Evolutionary conservation across 371 early-diverging fungal species (phyloP).

Genomic region (Circinella umbellata): DNA sequence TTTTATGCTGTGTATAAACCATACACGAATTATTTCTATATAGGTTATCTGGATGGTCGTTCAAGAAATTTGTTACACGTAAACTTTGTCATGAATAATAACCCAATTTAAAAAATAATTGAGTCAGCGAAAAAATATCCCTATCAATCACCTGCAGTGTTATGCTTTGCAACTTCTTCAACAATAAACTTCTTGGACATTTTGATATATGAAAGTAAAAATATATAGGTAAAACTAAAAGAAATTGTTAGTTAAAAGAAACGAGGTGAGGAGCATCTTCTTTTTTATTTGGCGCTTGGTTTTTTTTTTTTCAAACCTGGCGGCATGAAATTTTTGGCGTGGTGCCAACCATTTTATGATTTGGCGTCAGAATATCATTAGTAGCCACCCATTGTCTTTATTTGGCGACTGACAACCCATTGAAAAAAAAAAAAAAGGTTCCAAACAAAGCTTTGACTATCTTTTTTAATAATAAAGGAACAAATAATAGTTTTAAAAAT

Average conservation of each 20-base stretch:
- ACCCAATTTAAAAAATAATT: constrained; percentile 69
- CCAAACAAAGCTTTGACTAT: too few relatives aligned
- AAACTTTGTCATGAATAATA: constrained; percentile 79
- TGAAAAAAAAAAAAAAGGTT: too few relatives aligned
- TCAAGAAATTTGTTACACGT: constrained; percentile 80
- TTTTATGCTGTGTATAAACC: neutral
- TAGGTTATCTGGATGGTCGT: constrained; percentile 64
- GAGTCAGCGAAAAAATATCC: neutral
- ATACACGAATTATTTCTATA: neutral
- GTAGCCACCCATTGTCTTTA: constrained; percentile 2
- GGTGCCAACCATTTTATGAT: neutral
- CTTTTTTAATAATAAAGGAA: too few relatives aligned
- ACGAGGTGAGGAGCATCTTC: too few relatives aligned
- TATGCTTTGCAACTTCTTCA: constrained; percentile 80
- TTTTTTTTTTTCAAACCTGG: neutral
- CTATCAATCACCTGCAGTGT: constrained; percentile 69
- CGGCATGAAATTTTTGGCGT: neutral
- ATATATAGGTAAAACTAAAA: neutral
- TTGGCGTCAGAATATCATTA: neutral
- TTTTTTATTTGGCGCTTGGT: neutral
- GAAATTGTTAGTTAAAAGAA: constrained; percentile 6
- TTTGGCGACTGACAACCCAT: neutral
- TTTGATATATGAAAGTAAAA: neutral
- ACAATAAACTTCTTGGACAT: constrained; percentile 55
- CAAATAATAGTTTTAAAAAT: too few relatives aligned